phyloP scores from a whole-genome alignment of 2,329 filamentous ascomycete genomes.

The Aphanocladium album region DNA sequence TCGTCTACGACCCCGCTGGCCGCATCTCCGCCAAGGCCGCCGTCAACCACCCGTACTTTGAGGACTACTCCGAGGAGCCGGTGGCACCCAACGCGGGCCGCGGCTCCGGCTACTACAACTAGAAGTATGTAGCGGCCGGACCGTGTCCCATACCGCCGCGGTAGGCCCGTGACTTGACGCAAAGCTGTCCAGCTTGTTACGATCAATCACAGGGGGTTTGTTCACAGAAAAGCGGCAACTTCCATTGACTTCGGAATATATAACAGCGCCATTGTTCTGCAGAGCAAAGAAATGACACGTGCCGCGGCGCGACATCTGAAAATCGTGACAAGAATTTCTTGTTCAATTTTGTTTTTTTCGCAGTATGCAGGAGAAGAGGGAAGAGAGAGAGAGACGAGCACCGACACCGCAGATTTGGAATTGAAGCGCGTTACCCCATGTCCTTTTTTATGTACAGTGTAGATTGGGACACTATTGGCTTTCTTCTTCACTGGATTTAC shows the following conservation, averaged over 20 bases:
- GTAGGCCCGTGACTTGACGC: background rate
- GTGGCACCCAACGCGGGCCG: conserved; percentile 19
- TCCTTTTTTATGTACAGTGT: conserved; percentile 9
- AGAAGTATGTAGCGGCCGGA: conserved; percentile 20
- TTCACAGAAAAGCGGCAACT: no score
- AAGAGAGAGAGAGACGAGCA: background rate
- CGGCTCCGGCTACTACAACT: conserved; percentile 33
- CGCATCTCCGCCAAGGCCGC: conserved; percentile 88
- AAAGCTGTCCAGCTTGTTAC: no score
- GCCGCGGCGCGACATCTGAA: no score
- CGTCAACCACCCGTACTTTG: conserved; percentile 79
- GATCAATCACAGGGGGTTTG: no score
- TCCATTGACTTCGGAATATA: background rate
- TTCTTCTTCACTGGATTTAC: conserved; percentile 3
- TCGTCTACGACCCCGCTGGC: conserved; percentile 81
- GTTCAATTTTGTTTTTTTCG: background rate
- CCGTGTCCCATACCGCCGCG: conserved; percentile 2
- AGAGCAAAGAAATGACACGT: no score
- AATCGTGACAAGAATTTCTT: no score
- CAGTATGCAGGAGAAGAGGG: background rate
- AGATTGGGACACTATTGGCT: background rate
- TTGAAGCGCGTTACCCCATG: background rate
- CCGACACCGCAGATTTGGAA: background rate
- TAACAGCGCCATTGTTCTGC: background rate
- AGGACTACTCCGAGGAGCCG: conserved; percentile 30